Percentiles rank a stretch among this genome's conserved stretches.
Conservation (phyloP, 345 rosid species). For the Eutrema heterophyllum region DNA sequence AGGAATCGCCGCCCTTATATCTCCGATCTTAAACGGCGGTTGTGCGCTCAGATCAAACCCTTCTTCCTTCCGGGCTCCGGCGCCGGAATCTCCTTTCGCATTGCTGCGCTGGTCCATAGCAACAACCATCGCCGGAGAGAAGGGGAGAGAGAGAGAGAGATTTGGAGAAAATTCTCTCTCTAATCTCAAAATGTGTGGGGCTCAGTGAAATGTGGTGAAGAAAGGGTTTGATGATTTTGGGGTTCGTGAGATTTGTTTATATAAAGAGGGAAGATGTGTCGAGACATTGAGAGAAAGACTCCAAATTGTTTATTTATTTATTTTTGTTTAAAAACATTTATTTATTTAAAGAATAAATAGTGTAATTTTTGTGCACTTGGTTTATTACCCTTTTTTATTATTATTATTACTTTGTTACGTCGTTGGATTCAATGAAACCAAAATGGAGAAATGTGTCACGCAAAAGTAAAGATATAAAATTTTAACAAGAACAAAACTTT, state of each 20-base stretch:
- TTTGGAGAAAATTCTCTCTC: background rate
- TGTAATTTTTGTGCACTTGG: background rate
- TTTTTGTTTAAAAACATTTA: background rate
- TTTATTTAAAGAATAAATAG: background rate
- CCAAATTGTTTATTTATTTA: background rate
- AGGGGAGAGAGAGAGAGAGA: conserved; percentile 1
- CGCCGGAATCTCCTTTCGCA: conserved; percentile 9
- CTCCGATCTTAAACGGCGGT: conserved; percentile 63
- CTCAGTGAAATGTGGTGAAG: conserved; percentile 26
- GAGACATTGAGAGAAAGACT: background rate
- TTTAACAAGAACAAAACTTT: background rate
- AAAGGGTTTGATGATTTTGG: conserved; percentile 19
- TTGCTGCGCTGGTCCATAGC: conserved; percentile 28
- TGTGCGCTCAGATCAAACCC: conserved; percentile 56
- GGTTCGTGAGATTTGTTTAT: conserved; percentile 22
- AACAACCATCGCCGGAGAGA: conserved; percentile 23
- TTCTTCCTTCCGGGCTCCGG: conserved; percentile 16
- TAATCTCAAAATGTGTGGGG: background rate
- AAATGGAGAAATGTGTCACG: background rate
- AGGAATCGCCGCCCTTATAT: conserved; percentile 70
- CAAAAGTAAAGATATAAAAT: background rate
- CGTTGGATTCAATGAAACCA: background rate
- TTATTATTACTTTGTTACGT: background rate
- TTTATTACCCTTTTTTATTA: too few species aligned
- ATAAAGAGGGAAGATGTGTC: conserved; percentile 20